Conservation (phyloP, 2,329 filamentous ascomycete genomes). For the Stagonosporopsis vannaccii region DNA sequence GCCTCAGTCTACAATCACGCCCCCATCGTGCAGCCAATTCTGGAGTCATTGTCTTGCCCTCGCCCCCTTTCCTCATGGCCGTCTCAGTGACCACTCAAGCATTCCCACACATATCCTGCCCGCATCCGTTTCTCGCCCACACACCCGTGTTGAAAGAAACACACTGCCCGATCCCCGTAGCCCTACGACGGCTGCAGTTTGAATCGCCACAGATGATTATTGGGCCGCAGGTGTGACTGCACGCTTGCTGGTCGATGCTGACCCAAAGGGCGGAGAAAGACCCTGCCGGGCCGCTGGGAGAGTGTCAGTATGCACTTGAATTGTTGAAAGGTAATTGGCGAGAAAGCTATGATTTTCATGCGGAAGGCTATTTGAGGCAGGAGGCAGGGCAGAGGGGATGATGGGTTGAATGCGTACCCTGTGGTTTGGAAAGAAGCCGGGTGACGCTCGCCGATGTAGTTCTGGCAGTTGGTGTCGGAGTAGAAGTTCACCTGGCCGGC, state of each 20-base stretch:
- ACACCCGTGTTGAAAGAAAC: constrained; percentile 26
- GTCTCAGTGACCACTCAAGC: constrained; percentile 9
- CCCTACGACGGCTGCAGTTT: constrained; percentile 16
- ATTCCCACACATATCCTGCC: constrained; percentile 20
- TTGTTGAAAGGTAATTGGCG: no score
- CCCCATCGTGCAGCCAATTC: no score
- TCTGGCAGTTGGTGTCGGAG: constrained; percentile 26
- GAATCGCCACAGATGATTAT: constrained; percentile 27
- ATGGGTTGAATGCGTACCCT: constrained; percentile 12
- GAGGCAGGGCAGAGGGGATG: neutral
- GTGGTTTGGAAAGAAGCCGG: constrained; percentile 15
- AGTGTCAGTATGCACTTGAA: neutral
- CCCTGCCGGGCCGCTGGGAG: constrained; percentile 22
- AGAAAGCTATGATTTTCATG: no score
- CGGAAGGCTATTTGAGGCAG: no score
- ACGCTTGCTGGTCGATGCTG: constrained; percentile 17
- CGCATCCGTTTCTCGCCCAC: constrained; percentile 27
- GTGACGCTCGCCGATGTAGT: constrained; percentile 25
- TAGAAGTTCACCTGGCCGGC: constrained; percentile 32
- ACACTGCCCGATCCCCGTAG: constrained; percentile 15
- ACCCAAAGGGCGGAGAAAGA: constrained; percentile 30
- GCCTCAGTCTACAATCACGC: no score
- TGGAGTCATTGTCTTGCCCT: no score
- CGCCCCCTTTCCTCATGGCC: no score
- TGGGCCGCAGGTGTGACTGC: constrained; percentile 24